These are phyloP conservation scores for Geoglossum glabrum DNA, from an alignment of 495 filamentous ascomycete species.

Conservation along the genomic window DNA sequence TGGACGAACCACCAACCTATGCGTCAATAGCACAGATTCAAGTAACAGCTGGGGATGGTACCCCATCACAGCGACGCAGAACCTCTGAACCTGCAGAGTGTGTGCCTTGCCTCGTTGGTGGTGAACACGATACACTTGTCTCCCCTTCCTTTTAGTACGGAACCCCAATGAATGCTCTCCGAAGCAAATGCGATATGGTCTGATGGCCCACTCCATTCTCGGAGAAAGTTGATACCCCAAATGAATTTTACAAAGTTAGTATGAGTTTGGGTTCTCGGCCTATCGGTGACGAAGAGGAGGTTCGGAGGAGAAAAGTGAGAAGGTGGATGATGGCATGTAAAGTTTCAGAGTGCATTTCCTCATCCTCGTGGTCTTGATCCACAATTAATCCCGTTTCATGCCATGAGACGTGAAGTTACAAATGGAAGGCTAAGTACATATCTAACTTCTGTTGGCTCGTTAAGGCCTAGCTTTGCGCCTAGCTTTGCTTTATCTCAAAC, in stretches of 20 bases:
- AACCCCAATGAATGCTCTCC: constrained; percentile 33
- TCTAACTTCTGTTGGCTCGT: constrained; percentile 11
- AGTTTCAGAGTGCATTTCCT: constrained; percentile 32
- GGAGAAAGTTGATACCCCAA: constrained; percentile 45
- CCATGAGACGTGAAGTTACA: neutral
- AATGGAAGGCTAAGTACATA: neutral
- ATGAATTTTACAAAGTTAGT: constrained; percentile 38
- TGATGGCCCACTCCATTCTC: constrained; percentile 43
- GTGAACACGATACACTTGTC: constrained; percentile 35
- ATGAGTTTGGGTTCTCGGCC: constrained; percentile 43
- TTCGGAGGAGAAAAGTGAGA: constrained; percentile 40
- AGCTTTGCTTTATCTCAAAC: constrained; percentile 48
- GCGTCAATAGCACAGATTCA: constrained; percentile 8
- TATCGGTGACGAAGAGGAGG: constrained; percentile 45
- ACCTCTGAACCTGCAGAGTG: constrained; percentile 21
- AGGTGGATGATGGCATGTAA: constrained; percentile 54
- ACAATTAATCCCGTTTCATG: neutral
- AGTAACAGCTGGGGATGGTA: constrained; percentile 13
- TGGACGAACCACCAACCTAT: constrained; percentile 19
- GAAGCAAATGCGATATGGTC: constrained; percentile 41
- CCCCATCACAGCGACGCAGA: constrained; percentile 12
- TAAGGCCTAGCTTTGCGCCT: constrained; percentile 51
- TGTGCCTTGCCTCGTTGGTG: constrained; percentile 47
- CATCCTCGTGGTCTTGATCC: neutral
- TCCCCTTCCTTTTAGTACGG: constrained; percentile 48